These are phyloP conservation scores for Periconia digitata DNA, from an alignment of 2,329 filamentous ascomycete species.

Conservation along the genomic window DNA sequence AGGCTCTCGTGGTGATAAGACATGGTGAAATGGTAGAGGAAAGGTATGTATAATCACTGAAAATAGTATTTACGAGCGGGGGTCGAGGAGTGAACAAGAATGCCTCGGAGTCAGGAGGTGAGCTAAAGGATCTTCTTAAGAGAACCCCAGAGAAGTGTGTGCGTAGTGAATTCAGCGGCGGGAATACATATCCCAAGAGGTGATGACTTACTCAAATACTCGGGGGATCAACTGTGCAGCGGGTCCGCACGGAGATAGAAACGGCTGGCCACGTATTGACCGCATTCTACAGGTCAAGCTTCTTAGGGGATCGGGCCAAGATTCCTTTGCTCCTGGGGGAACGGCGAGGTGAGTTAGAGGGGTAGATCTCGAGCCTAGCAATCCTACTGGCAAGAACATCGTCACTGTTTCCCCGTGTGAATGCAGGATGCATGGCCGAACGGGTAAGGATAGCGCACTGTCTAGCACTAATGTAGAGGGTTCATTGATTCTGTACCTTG, in stretches of 20 bases:
- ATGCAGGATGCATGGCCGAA: constrained; percentile 1
- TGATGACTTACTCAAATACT: constrained; percentile 16
- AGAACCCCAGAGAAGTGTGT: too few relatives aligned
- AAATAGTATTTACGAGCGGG: background rate
- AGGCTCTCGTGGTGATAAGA: constrained; percentile 12
- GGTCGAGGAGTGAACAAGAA: background rate
- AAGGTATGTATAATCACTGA: background rate
- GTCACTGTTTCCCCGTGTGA: background rate
- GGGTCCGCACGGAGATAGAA: constrained; percentile 16
- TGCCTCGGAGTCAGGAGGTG: background rate
- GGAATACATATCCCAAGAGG: background rate
- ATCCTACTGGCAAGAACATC: constrained; percentile 5
- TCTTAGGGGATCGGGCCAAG: constrained; percentile 7
- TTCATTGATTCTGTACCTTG: background rate
- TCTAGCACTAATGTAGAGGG: background rate
- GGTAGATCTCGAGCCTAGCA: constrained; percentile 10
- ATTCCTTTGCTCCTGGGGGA: constrained; percentile 4
- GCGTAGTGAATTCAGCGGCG: too few relatives aligned
- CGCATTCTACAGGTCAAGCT: background rate
- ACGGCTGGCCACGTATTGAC: constrained; percentile 3
- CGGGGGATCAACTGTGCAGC: constrained; percentile 8
- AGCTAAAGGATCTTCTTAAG: too few relatives aligned
- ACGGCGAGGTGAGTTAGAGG: constrained; percentile 9
- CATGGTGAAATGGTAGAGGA: constrained; percentile 10
- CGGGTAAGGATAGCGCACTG: background rate